A percentile compares a stretch with the other conserved stretches of the same genome.
These are phyloP conservation scores for Psilocybe sp. DNA, from an alignment of 768 basidiomycete genomes.

Conservation along the genomic window DNA sequence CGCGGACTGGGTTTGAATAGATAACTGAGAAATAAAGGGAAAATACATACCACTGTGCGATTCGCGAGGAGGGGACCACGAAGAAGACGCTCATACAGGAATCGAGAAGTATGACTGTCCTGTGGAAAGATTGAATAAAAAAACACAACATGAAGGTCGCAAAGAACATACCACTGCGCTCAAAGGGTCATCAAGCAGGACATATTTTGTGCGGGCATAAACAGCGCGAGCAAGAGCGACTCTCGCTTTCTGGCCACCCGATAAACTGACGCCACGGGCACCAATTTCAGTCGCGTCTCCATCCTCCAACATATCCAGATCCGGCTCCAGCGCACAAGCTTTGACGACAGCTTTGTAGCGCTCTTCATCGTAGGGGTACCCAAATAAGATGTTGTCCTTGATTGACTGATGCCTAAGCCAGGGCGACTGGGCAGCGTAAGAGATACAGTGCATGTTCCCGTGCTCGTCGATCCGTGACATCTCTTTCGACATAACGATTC, in stretches of 20 bases:
- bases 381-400: conserved; percentile 80
- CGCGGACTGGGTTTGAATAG: not conserved
- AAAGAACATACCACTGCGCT: conserved; percentile 67
- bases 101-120: conserved; percentile 33
- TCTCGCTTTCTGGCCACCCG: conserved; percentile 83
- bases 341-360: conserved; percentile 77
- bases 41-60: conserved; percentile 28
- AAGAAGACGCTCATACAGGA: conserved; percentile 29
- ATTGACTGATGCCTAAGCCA: conserved; percentile 74
- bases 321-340: conserved; percentile 78
- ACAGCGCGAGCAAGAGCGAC: conserved; percentile 83
- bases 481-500: conserved; percentile 67
- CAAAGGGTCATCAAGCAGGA: conserved; percentile 79
- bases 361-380: conserved; percentile 66
- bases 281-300: conserved; percentile 88
- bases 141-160: not conserved
- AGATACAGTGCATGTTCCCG: conserved; percentile 61
- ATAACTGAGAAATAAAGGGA: not conserved
- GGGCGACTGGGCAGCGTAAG: conserved; percentile 72
- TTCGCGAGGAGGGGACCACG: conserved; percentile 29
- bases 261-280: conserved; percentile 70
- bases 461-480: conserved; percentile 54
- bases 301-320: conserved; percentile 82
- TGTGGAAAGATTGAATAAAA: conserved; percentile 2
- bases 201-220: conserved; percentile 66